Base-by-base conservation (phyloP, 2,329 filamentous ascomycete genomes). In the Penicillium sp. region DNA sequence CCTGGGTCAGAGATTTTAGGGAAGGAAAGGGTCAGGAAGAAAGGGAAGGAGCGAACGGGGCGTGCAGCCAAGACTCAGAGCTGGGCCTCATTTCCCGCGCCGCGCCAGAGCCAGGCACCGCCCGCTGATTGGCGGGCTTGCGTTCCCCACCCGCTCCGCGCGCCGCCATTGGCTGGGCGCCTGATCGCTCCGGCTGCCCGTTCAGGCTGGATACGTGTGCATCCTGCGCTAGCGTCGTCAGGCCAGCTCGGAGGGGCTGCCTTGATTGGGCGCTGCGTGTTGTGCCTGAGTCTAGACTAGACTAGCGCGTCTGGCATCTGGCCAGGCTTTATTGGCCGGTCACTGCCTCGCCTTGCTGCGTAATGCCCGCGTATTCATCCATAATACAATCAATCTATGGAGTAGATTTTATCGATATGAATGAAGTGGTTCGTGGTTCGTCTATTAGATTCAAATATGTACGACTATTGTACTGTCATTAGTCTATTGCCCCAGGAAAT, bases 51-150 rank as follows among this genome's bases (percentile, higher is more conserved):
- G 18, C 14, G 38, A 38, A 57, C 30, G 35, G 24, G 48, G 20
- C 30, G 23, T 23, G 5, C 33, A 3, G 33, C 26, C 26, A 28
- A 28, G 26, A 3, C 33, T 40, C 40, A 57, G 21, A 20, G 48
- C 26, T 40, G 49, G 55, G 30, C 23, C 20, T 52, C 56, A 49
- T 46, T 47, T 49, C 50, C 49, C 45, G 26, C 18, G 33, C 42
- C 11, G 28, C 52, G 43, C 52, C 52, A 24, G 40, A 46, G 20
- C 18, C 56, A 58, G 56, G 56, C 24, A 58, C 56, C 24, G 51
- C 46, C 6, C 28, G 40, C 7, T 54, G 46, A 53, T 54, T 58
- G 56, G 56, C 40, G 16, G 45, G 12, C 12, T 2, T n/a, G 8
- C 12, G 21, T 4, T 24, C 28, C 47, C 38, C 23, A 52, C 55